Percentiles rank a stretch among this genome's conserved stretches.
phyloP scores from a whole-genome alignment of 495 filamentous ascomycete species.

The Podospora fimiseda region DNA sequence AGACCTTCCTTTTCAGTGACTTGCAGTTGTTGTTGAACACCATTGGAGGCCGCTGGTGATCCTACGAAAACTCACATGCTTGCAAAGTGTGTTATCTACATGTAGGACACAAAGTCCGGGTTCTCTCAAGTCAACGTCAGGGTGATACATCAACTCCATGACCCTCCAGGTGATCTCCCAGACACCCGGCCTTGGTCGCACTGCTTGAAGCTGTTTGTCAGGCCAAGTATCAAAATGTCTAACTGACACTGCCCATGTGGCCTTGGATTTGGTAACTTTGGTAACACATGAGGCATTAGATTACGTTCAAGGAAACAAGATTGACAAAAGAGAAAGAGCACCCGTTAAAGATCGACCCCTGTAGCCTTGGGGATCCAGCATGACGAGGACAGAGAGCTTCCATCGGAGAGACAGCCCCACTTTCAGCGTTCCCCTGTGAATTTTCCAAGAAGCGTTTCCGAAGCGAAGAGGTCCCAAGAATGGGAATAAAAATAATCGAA shows the following conservation, averaged over 20 bases:
- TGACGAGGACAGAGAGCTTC: constrained; percentile 11
- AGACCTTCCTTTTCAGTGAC: neutral
- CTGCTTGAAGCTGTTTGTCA: neutral
- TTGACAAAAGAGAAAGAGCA: no score
- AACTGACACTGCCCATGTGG: constrained; percentile 22
- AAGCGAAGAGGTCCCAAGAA: constrained; percentile 4
- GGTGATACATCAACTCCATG: constrained; percentile 2
- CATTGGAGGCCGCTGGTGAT: constrained; percentile 2
- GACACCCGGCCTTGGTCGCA: neutral
- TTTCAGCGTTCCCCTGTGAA: constrained; percentile 7
- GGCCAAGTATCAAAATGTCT: neutral
- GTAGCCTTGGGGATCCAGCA: constrained; percentile 13
- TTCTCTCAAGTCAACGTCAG: constrained; percentile 2
- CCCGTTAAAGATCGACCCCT: no score
- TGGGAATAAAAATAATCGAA: constrained; percentile 16
- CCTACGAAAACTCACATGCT: neutral
- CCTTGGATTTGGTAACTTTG: constrained; percentile 7
- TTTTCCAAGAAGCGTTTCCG: constrained; percentile 4
- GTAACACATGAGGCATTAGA: constrained; percentile 14
- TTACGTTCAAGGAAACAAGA: no score
- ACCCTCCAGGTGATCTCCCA: neutral
- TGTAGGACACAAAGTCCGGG: neutral
- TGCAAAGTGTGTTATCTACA: constrained; percentile 1
- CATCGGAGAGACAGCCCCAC: constrained; percentile 12
- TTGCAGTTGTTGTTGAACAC: no score